Conservation (phyloP, 2,329 filamentous ascomycete species). For the Sclerotinia subarctica region DNA sequence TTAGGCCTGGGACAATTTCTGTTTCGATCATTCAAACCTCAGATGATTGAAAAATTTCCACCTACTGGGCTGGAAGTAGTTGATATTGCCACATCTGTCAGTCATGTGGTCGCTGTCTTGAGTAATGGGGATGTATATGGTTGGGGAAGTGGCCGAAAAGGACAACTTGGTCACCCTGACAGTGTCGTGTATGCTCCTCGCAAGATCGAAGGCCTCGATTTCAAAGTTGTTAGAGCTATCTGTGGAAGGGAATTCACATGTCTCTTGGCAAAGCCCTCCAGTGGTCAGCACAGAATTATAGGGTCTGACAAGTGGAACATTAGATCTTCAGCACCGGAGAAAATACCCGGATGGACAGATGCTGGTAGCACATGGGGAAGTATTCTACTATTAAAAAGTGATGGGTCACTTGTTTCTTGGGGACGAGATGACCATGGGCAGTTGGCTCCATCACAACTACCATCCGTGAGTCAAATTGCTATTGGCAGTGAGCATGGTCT, state of each 20-base stretch:
- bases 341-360: constrained; percentile 58
- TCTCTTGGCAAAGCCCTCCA: constrained; percentile 54
- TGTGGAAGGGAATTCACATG: constrained; percentile 88
- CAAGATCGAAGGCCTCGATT: constrained; percentile 56
- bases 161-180: constrained; percentile 67
- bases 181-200: constrained; percentile 57
- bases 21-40: constrained; percentile 48
- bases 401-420: constrained; percentile 67
- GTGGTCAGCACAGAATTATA: constrained; percentile 63
- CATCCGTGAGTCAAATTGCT: constrained; percentile 60
- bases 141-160: constrained; percentile 85
- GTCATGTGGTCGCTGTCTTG: constrained; percentile 72
- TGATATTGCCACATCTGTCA: constrained; percentile 70
- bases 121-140: constrained; percentile 76
- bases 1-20: constrained; percentile 60
- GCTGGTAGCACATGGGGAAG: constrained; percentile 80
- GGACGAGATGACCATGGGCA: constrained; percentile 85
- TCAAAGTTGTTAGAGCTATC: constrained; percentile 62
- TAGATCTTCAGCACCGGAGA: constrained; percentile 53
- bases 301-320: constrained; percentile 74
- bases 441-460: constrained; percentile 61
- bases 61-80: constrained; percentile 56
- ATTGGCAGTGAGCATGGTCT: constrained; percentile 90
- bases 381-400: constrained; percentile 64
- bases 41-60: constrained; percentile 60